phyloP scores from a whole-genome alignment of 208 protist genomes.

The Leishmania arabica region DNA sequence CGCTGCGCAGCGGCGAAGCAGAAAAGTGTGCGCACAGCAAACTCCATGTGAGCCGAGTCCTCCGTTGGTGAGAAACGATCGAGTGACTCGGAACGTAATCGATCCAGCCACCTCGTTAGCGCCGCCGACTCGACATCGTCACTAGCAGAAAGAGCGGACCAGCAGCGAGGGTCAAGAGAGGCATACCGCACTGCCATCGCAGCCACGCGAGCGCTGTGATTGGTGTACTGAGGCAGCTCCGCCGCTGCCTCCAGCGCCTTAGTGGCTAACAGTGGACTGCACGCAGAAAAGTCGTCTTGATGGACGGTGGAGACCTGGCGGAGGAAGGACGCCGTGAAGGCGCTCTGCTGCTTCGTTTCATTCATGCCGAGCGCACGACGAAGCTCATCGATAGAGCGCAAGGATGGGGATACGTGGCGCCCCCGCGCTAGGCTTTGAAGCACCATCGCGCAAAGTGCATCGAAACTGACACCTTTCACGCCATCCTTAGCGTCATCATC shows the following conservation, averaged over 20 bases:
- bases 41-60: constrained; percentile 17
- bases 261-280: constrained; percentile 6
- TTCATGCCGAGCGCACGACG: constrained; percentile 10
- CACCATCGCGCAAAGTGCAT: constrained; percentile 21
- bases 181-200: constrained; percentile 20
- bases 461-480: constrained; percentile 8
- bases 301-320: constrained; percentile 11
- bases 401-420: neutral
- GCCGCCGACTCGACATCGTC: constrained; percentile 3
- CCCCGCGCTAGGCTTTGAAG: neutral
- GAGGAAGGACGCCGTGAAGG: constrained; percentile 23
- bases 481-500: constrained; percentile 4
- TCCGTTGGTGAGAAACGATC: constrained; percentile 17
- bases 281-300: constrained; percentile 11
- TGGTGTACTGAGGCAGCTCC: constrained; percentile 23
- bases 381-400: constrained; percentile 22
- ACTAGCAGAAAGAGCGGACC: constrained; percentile 11
- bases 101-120: constrained; percentile 20
- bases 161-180: constrained; percentile 10
- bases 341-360: constrained; percentile 5
- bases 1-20: constrained; percentile 23
- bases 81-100: constrained; percentile 22
- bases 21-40: constrained; percentile 26
- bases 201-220: constrained; percentile 23
- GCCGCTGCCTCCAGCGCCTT: constrained; percentile 20